Base-by-base conservation (phyloP, 345 rosid species). In the Heritiera fomes region DNA sequence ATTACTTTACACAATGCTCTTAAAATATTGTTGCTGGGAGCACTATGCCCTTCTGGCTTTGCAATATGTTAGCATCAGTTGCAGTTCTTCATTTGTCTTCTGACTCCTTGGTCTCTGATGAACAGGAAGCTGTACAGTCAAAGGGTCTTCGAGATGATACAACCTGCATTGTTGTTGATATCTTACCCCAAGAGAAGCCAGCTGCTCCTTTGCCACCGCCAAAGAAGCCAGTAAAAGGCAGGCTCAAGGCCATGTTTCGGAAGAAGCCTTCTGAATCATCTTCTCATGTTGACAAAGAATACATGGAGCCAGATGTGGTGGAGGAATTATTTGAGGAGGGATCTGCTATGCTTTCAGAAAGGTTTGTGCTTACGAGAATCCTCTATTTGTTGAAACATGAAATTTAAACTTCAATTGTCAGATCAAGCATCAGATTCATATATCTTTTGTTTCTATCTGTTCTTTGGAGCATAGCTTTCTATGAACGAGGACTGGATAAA, bases 111-210 rank as follows among this genome's bases (percentile, higher is more conserved):
- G 46, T 60, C 18, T 76, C 85, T 75, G 41, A 73, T 83, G 62
- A 74, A 76, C 89, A 97, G 99, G 99, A 93, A 88, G 93, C 99
- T 74, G 82, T 96, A 62, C 89, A 87, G 66, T 70, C 80, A 56
- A 94, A 93, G 84, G 99, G 99, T 79, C 92, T 97, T 78, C 85
- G 98, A 75, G 99, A 97, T 89, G 99, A 97, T 82, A 97, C 99
- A 60, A 94, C 99, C 73, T 97, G 98, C 86, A 97, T 97, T 77
- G 99, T 97, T 76, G 80, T 97, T 80, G 99, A 97, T 79, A 90
- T 97, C 83, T 82, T 92, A 76, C 92, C 94, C 8, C 85, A 75
- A 15, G 99, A 97, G 85, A 97, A 94, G 84, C 97, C 92, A 38
- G 77, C 86, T 20, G 90, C 91, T 83, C 87, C 94, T 62, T 63